These are phyloP conservation scores for Dichomitus squalens DNA, from an alignment of 1,284 basidiomycete genomes.

Conservation along the genomic window DNA sequence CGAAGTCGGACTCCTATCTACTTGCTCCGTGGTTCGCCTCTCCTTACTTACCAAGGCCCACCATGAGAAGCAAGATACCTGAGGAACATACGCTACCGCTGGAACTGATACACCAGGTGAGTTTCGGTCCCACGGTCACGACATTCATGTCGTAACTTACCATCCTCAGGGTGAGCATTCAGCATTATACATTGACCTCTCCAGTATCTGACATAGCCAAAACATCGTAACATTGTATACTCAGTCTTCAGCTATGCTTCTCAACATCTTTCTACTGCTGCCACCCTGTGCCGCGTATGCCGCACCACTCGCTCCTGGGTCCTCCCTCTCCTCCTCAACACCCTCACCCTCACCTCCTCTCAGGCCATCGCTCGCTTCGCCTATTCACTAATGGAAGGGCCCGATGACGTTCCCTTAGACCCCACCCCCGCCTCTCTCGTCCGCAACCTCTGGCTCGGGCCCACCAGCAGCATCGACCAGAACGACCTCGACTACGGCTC, in stretches of 20 bases:
- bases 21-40: too few relatives aligned
- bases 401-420: constrained; percentile 19
- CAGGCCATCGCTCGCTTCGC: constrained; percentile 32
- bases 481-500: constrained; percentile 37
- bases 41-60: too few relatives aligned
- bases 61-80: too few relatives aligned
- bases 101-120: background rate
- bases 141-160: background rate
- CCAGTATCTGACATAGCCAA: background rate
- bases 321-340: constrained; percentile 37
- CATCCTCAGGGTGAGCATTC: background rate
- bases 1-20: too few relatives aligned
- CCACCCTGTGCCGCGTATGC: constrained; percentile 33
- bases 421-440: constrained; percentile 28
- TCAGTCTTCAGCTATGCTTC: background rate
- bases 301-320: constrained; percentile 33
- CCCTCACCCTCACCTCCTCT: constrained; percentile 32
- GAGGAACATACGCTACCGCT: background rate
- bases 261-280: constrained; percentile 5
- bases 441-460: constrained; percentile 38
- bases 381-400: constrained; percentile 3
- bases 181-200: background rate
- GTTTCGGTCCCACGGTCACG: background rate
- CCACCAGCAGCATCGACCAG: constrained; percentile 22
- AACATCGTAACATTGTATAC: background rate